Evolutionary conservation across 2,329 filamentous ascomycete genomes (phyloP), one percentile per base, ranked within the genome.

Genomic region (Sclerotiophoma versabilis): DNA sequence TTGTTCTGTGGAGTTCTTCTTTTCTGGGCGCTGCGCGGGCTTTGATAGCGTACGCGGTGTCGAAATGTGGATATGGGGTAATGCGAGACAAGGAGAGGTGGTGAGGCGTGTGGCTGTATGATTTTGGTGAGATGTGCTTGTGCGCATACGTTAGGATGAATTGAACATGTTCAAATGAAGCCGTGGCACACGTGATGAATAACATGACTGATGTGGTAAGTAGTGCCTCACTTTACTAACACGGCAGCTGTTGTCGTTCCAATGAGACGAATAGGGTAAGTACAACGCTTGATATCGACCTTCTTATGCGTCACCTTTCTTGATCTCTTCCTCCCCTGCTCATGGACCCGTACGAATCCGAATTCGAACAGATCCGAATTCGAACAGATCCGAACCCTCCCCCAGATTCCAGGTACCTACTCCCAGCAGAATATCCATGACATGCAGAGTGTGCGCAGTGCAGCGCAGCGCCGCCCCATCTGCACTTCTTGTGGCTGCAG

Each of bases 61-160:
- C 44, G 23, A 38, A 26, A 26, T 48, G 48, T 49, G 48, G 36
- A 29, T 42, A 22, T 25, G 36, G 47, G 57, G 49, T 63, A 59
- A 58, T 57, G 15, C 30, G 45, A 42, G 25, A 41, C 23, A 43
- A 22, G 42, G 37, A 23, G 37, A n/a, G 44, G 47, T 22, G 33
- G 44, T 30, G 27, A 23, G 26, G 39, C 20, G 47, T 43, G 37
- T 15, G 34, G 49, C 49, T 58, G 60, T 57, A 60, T 58, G 60
- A 52, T 51, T 63, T 50, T 57, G 49, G 43, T 48, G 23, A 49
- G 25, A 49, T 46, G 43, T 55, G 54, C 49, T 43, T 54, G 32
- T 49, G 52, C 46, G 57, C 49, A 59, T 56, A 64, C 62, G 57
- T 65, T 65, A 66, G 62, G 60, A 65, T 64, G 62, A 66, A 65